Evolutionary conservation across 73 alveolate species (phyloP).

Genomic region (Symbiodinium natans): DNA sequence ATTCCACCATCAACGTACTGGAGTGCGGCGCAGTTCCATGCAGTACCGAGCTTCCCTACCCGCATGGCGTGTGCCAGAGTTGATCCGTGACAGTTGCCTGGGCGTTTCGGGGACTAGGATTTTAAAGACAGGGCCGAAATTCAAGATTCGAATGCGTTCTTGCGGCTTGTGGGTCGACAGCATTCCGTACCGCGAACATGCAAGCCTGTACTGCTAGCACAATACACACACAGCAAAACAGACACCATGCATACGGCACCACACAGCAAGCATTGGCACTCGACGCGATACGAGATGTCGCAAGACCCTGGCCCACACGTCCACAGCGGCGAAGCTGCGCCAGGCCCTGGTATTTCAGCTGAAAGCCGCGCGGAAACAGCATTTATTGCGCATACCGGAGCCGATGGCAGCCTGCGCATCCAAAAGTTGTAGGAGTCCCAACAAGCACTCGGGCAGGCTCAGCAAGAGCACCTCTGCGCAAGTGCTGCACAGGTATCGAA

Average conservation of each 20-base stretch:
- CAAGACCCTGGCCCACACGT: conserved; percentile 22
- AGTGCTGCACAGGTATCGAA: neutral
- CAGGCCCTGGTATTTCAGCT: conserved; percentile 48
- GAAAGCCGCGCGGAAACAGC: neutral
- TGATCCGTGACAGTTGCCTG: neutral
- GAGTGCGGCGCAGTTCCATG: too few relatives aligned
- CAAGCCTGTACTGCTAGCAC: too few relatives aligned
- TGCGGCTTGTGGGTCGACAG: too few relatives aligned
- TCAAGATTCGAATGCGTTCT: neutral
- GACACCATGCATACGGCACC: too few relatives aligned
- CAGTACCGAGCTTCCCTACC: neutral
- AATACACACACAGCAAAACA: too few relatives aligned
- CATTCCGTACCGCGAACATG: too few relatives aligned
- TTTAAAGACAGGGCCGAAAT: neutral
- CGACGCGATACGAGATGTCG: too few relatives aligned
- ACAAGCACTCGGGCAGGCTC: conserved; percentile 81
- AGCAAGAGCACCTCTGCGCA: conserved; percentile 42
- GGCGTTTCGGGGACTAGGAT: neutral
- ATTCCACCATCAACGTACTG: too few relatives aligned
- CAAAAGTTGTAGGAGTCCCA: conserved; percentile 87
- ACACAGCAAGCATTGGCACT: too few relatives aligned
- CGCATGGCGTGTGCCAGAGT: conserved; percentile 6
- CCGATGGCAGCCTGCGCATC: conserved; percentile 45
- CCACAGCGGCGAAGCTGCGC: conserved; percentile 91
- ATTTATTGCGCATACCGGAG: neutral